Evolutionary conservation across 2,329 filamentous ascomycete species (phyloP), one percentile per base, ranked within the genome.

Genomic region (Ophioceras dolichostomum): DNA sequence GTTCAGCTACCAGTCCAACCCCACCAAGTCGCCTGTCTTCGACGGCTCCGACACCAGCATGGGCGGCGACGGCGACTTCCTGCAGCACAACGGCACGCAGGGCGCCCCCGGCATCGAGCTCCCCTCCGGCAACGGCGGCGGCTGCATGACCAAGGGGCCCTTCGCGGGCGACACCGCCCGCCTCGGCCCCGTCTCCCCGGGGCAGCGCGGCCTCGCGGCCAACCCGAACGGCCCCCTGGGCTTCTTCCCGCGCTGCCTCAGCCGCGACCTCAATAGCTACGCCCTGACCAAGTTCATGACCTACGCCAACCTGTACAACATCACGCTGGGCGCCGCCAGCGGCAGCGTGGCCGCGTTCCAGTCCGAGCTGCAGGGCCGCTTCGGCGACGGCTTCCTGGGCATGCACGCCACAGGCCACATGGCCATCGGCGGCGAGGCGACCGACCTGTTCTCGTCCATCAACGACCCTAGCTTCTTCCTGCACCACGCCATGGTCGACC

Each of bases 1-100:
- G 60, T 46, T 50, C 4, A 49, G 52, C 5, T 54, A 57, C 36
- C 47, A 49, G 32, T 34, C 43, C 18, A 43, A 48, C 34, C 43
- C 58, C 32, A 47, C 54, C 37, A 56, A 48, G 48, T 61, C 57
- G 10, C 51, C 59, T 5, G 46, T 65, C 20, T 62, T 61, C 41
- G 60, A 65, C 41, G 62, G 63, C 32, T 58, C 54, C 38, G 56
- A 53, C n/a, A 53, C 49, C 38, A 60, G 56, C 4, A 51, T 65
- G 43, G 57, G 57, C 17, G 58, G 58, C 31, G 58, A 65, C 39
- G n/a, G 61, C 19, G 56, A 40, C 21, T 49, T 48, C 36, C 45
- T 60, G 34, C 22, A 39, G 34, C 35, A 41, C 35, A 37, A 37
- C 14, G 31, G 41, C 18, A 43, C 35, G 38, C 43, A 8, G 52